A percentile compares a stretch with the other conserved stretches of the same genome.
Conservation (phyloP, 768 basidiomycete genomes). For the Leccinum aurantiacum region DNA sequence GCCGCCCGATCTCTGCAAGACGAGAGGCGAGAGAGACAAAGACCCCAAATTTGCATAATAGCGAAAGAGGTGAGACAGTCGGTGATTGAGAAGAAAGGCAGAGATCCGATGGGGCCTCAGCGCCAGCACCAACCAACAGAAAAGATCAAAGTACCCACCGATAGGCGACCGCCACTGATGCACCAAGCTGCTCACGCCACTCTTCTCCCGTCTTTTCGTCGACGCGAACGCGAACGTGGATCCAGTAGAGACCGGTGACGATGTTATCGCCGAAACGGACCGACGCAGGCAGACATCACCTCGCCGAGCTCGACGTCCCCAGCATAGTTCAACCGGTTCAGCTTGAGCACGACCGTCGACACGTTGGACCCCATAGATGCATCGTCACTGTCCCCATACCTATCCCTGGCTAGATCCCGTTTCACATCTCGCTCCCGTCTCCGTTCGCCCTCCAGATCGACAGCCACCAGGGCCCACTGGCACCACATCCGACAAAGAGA, state of each 20-base stretch:
- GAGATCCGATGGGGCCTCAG: background rate
- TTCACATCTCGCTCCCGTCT: too few species aligned
- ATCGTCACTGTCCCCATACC: too few species aligned
- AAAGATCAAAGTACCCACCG: slow-evolving; percentile 39
- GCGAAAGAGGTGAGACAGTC: background rate
- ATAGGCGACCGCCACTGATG: slow-evolving; percentile 71
- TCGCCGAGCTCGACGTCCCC: too few species aligned
- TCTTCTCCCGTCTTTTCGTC: too few species aligned
- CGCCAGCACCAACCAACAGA: background rate
- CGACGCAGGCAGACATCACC: too few species aligned
- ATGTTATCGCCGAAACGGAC: too few species aligned
- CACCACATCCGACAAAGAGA: background rate
- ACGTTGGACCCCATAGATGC: too few species aligned
- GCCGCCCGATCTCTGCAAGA: slow-evolving; percentile 15
- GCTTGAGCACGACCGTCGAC: too few species aligned
- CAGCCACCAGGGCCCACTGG: background rate
- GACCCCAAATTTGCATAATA: background rate
- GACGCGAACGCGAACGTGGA: background rate
- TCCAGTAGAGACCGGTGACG: too few species aligned
- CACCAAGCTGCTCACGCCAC: slow-evolving; percentile 46
- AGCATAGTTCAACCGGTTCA: too few species aligned
- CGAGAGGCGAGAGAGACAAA: background rate
- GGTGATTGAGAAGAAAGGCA: background rate
- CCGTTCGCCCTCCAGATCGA: too few species aligned
- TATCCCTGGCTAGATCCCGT: too few species aligned